Evolutionary conservation across 108 stramenopile genomes (phyloP).

Genomic region (Nitzschia sp.): DNA sequence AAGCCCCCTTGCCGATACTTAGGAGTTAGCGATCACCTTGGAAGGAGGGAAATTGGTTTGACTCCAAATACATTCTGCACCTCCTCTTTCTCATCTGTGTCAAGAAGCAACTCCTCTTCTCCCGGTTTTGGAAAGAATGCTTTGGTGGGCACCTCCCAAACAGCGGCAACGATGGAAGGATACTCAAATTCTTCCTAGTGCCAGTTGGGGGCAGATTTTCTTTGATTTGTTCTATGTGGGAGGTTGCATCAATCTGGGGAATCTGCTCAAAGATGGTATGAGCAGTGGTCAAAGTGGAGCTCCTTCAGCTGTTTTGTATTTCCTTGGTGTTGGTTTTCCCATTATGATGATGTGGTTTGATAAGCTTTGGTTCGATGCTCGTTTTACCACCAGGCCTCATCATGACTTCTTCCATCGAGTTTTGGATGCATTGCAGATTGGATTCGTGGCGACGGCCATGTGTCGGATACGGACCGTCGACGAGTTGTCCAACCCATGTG

Average conservation of each 20-base stretch:
- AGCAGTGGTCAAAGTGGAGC: background rate
- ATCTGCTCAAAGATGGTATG: conserved; percentile 1
- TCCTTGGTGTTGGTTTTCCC: conserved; percentile 19
- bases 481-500: conserved; percentile 22
- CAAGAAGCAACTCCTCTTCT: background rate
- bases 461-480: conserved; percentile 38
- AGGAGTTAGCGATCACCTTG: too few relatives aligned
- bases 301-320: conserved; percentile 31
- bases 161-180: conserved; percentile 25
- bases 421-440: conserved; percentile 28
- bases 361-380: conserved; percentile 32
- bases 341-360: conserved; percentile 38
- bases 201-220: conserved; percentile 46
- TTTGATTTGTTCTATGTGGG: conserved; percentile 50
- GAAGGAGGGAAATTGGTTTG: too few relatives aligned
- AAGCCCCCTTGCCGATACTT: too few relatives aligned
- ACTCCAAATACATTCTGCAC: too few relatives aligned
- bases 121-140: conserved; percentile 5
- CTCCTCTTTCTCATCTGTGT: too few relatives aligned
- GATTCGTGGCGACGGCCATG: conserved; percentile 24
- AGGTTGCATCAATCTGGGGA: conserved; percentile 36
- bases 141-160: conserved; percentile 19
- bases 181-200: conserved; percentile 20
- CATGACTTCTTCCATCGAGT: conserved; percentile 36
- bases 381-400: conserved; percentile 24